phyloP scores from a whole-genome alignment of 2,329 filamentous ascomycete species.

The Periconia sp. region DNA sequence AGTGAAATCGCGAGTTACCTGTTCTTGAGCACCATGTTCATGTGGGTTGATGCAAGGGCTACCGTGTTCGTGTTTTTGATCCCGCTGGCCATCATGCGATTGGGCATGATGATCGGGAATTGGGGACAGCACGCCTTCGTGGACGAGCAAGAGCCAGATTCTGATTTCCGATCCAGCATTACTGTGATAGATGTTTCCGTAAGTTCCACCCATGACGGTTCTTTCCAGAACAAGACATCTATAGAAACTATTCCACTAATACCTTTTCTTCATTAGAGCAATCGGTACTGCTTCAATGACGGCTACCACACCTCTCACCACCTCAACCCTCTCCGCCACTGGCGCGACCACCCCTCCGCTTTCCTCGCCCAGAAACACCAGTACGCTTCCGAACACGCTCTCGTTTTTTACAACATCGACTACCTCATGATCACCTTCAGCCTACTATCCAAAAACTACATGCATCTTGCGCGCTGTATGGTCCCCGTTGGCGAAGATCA shows the following conservation, averaged over 20 bases:
- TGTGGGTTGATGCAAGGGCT: conserved; percentile 53
- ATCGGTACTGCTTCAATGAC: conserved; percentile 81
- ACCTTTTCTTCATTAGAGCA: conserved; percentile 58
- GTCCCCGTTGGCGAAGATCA: conserved; percentile 74
- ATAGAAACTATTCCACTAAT: not conserved
- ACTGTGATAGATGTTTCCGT: conserved; percentile 78
- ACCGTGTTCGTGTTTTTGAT: conserved; percentile 67
- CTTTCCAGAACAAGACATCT: not conserved
- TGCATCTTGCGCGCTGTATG: conserved; percentile 66
- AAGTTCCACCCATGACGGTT: conserved; percentile 38
- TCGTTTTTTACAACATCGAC: conserved; percentile 81
- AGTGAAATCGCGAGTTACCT: conserved; percentile 61
- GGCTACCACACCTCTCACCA: conserved; percentile 83
- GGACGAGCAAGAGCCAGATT: conserved; percentile 72
- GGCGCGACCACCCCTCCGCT: conserved; percentile 75
- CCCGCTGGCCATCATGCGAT: conserved; percentile 65
- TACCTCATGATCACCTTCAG: conserved; percentile 74
- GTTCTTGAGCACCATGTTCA: conserved; percentile 55
- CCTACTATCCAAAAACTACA: conserved; percentile 71
- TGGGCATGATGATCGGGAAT: conserved; percentile 79
- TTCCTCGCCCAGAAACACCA: conserved; percentile 70
- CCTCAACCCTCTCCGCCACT: conserved; percentile 75
- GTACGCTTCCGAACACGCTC: conserved; percentile 67
- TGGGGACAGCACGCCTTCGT: conserved; percentile 85
- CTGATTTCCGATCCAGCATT: conserved; percentile 77